Evolutionary conservation across 148 eudicot species (phyloP), one percentile per base, ranked within the genome.

Genomic region (Persicaria tinctoria): DNA sequence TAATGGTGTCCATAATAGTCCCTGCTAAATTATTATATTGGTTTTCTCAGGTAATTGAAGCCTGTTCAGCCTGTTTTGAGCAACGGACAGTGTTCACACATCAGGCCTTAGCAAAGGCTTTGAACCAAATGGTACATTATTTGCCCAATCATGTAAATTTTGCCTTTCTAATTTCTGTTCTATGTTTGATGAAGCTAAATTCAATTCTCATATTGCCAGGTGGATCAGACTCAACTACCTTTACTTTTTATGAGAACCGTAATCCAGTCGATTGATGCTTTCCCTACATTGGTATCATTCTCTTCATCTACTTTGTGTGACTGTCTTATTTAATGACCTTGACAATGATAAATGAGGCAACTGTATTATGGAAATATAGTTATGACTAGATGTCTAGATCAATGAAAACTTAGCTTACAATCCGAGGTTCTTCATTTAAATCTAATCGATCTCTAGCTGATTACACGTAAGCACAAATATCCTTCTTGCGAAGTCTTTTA

Each of bases 61-160:
- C 90, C 83, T 95, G 97, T 81, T 86, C 98, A 68, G 97, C 97
- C 75, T 95, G 98, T 82, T 95, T 95, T 86, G 98, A 95, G 88
- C 98, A 95, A 78, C 97, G 97, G 23, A 95, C 97, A 48, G 98
- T 95, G 74, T 95, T 95, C 81, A 95, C 98, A 17, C 95, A 92
- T 79, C 91, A 92, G 78, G 98, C 92, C 53, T 78, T 95, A 80
- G 86, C 86, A 45, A 95, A 90, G 82, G 98, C 98, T 77, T 84
- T 95, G 77, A 89, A 84, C 77, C 90, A 95, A 74, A 95, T 95
- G 98, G 98, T 92, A 79, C 56, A 83, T 78, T 23, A 71, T 8
- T 49, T 57, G 8, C 62, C 17, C 7, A 5, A 23, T 41, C 18
- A 44, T 68, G 46, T 50, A 16, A 13, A 69, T 20, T 11, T 74